These are phyloP conservation scores for Colletotrichum tofieldiae DNA, from an alignment of 2,329 filamentous ascomycete species.

Conservation along the genomic window DNA sequence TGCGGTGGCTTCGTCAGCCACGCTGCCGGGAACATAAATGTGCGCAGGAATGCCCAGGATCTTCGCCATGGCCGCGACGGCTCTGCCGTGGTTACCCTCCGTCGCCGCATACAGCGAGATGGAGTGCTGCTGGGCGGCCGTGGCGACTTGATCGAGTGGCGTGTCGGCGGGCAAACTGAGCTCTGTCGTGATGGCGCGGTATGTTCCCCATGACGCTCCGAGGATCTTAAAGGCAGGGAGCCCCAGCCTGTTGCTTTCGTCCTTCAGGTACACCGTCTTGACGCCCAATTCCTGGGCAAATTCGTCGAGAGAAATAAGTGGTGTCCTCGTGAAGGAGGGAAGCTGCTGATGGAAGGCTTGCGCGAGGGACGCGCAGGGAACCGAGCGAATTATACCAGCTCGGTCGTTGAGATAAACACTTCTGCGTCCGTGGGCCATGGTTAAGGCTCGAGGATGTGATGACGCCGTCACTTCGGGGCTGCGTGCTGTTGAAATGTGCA, in stretches of 20 bases:
- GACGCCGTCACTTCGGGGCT: slow-evolving; percentile 41
- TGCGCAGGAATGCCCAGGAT: slow-evolving; percentile 68
- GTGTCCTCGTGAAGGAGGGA: slow-evolving; percentile 70
- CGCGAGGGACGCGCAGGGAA: slow-evolving; percentile 38
- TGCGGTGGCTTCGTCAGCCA: slow-evolving; percentile 67
- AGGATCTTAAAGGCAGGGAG: slow-evolving; percentile 86
- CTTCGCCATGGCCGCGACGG: slow-evolving; percentile 78
- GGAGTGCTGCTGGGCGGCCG: slow-evolving; percentile 49
- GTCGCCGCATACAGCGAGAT: slow-evolving; percentile 75
- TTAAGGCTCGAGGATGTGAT: slow-evolving; percentile 21
- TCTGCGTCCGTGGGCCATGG: slow-evolving; percentile 45
- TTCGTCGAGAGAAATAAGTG: slow-evolving; percentile 64
- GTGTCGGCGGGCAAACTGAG: slow-evolving; percentile 61
- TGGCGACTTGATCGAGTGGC: slow-evolving; percentile 60
- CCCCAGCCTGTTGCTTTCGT: slow-evolving; percentile 78
- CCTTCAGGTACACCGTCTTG: slow-evolving; percentile 75
- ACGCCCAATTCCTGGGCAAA: slow-evolving; percentile 73
- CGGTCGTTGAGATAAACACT: slow-evolving; percentile 47
- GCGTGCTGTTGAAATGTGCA: not conserved
- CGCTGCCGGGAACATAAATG: slow-evolving; percentile 75
- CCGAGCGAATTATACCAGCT: slow-evolving; percentile 34
- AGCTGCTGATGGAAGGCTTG: slow-evolving; percentile 71
- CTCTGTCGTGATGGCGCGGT: slow-evolving; percentile 66
- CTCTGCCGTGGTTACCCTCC: slow-evolving; percentile 84
- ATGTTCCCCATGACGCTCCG: slow-evolving; percentile 82